Percentiles rank a stretch among this genome's conserved stretches.
phyloP scores from a whole-genome alignment of 352 stramenopile genomes.

The Phytophthora tentaculata region DNA sequence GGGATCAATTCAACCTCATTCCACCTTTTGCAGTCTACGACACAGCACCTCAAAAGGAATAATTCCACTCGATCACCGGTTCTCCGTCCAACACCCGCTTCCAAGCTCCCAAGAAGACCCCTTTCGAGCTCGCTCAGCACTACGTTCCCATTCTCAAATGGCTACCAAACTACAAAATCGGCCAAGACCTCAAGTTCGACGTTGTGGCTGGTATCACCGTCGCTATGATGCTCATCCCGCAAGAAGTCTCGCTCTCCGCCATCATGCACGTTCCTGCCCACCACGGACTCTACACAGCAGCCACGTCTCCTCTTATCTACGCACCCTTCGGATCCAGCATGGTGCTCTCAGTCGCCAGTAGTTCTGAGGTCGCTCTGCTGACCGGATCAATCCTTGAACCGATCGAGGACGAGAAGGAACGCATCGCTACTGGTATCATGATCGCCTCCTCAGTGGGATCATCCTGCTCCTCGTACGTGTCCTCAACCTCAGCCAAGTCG shows the following conservation, averaged over 20 bases:
- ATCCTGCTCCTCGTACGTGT: slow-evolving; percentile 80
- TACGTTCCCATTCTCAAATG: background rate
- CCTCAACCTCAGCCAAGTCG: slow-evolving; percentile 86
- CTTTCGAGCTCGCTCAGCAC: background rate
- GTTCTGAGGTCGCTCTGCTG: slow-evolving; percentile 61
- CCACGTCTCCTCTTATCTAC: slow-evolving; percentile 76
- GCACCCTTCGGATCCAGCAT: slow-evolving; percentile 78
- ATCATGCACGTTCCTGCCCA: background rate
- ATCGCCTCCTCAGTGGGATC: slow-evolving; percentile 72
- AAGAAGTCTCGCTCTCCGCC: background rate
- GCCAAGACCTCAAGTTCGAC: background rate
- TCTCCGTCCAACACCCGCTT: background rate
- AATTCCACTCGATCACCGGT: background rate
- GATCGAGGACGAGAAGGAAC: slow-evolving; percentile 47
- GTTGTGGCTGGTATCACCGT: background rate
- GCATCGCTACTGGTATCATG: slow-evolving; percentile 50
- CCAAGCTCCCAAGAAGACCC: background rate
- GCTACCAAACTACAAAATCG: background rate
- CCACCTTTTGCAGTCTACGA: background rate
- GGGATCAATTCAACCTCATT: background rate
- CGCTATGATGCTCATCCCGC: background rate
- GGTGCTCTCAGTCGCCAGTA: slow-evolving; percentile 84
- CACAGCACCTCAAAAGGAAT: background rate
- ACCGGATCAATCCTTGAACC: slow-evolving; percentile 57
- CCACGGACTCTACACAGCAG: background rate